A percentile compares a stretch with the other conserved stretches of the same genome.
Evolutionary conservation across 2,329 filamentous ascomycete species (phyloP).

Genomic region (Lasiodiplodia sp.): DNA sequence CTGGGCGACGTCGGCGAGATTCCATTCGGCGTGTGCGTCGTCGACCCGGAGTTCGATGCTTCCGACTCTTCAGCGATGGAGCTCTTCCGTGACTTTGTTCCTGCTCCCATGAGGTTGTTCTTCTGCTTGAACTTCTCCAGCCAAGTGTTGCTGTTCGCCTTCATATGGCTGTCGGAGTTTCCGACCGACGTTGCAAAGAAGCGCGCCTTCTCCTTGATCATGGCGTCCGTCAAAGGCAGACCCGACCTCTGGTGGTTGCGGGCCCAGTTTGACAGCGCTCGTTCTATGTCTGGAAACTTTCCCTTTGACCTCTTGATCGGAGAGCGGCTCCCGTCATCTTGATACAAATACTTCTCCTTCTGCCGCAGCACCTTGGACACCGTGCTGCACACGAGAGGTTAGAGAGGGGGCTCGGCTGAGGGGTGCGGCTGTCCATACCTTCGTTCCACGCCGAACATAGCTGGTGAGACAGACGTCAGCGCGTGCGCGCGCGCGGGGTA

Average conservation of each 20-base stretch:
- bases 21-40: constrained; percentile 68
- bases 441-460: constrained; percentile 93
- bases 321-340: constrained; percentile 79
- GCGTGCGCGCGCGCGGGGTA: not conserved
- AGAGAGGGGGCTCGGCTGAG: constrained; percentile 1
- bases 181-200: constrained; percentile 80
- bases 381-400: constrained; percentile 67
- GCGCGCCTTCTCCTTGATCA: constrained; percentile 82
- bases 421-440: constrained; percentile 67
- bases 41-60: constrained; percentile 63
- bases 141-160: constrained; percentile 78
- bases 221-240: constrained; percentile 75
- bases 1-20: constrained; percentile 78
- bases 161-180: constrained; percentile 74
- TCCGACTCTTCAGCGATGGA: constrained; percentile 73
- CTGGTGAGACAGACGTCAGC: constrained; percentile 54
- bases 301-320: constrained; percentile 84
- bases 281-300: constrained; percentile 89
- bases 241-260: constrained; percentile 82
- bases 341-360: constrained; percentile 91
- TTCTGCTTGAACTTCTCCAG: constrained; percentile 96
- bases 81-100: constrained; percentile 58
- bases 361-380: constrained; percentile 97
- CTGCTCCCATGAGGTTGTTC: constrained; percentile 66
- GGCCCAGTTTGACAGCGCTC: constrained; percentile 86